A percentile compares a stretch with the other conserved stretches of the same genome.
These are phyloP conservation scores for Fusarium metavorans DNA, from an alignment of 2,329 filamentous ascomycete species.

Conservation along the genomic window DNA sequence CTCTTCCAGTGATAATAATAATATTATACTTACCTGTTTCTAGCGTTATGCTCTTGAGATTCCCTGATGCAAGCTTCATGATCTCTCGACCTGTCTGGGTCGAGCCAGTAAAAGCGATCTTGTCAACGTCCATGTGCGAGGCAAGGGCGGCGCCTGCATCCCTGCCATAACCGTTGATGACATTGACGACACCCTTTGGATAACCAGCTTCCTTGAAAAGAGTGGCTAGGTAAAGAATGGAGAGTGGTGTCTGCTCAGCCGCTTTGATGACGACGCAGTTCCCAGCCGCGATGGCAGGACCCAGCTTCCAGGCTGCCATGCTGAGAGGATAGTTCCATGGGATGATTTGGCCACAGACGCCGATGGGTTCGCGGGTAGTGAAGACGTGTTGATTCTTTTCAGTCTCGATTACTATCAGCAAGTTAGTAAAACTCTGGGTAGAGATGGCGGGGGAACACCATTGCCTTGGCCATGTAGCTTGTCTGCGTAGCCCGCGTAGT, in stretches of 20 bases:
- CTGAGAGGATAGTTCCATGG: constrained; percentile 10
- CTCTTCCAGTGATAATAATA: no score
- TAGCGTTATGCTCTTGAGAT: background rate
- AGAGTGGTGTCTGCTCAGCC: background rate
- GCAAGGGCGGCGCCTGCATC: background rate
- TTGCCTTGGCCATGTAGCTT: background rate
- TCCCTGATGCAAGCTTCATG: background rate
- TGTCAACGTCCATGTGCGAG: background rate
- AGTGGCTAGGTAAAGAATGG: background rate
- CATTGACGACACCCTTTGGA: background rate
- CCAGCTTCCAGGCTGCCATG: constrained; percentile 3
- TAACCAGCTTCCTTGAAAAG: background rate
- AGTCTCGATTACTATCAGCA: background rate
- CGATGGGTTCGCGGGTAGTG: constrained; percentile 18
- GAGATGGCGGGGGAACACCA: background rate
- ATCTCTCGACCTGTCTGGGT: background rate
- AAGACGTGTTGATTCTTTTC: background rate
- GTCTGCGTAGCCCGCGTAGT: background rate
- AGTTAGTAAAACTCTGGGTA: no score
- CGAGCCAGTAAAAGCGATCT: background rate
- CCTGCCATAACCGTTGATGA: background rate
- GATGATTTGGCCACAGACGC: constrained; percentile 27
- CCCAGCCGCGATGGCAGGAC: background rate
- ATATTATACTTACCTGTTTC: background rate
- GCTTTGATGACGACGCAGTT: background rate